A percentile compares a stretch with the other conserved stretches of the same genome.
These are phyloP conservation scores for Pseudozyma tsukubaensis DNA, from an alignment of 1,284 basidiomycete species.

Conservation along the genomic window DNA sequence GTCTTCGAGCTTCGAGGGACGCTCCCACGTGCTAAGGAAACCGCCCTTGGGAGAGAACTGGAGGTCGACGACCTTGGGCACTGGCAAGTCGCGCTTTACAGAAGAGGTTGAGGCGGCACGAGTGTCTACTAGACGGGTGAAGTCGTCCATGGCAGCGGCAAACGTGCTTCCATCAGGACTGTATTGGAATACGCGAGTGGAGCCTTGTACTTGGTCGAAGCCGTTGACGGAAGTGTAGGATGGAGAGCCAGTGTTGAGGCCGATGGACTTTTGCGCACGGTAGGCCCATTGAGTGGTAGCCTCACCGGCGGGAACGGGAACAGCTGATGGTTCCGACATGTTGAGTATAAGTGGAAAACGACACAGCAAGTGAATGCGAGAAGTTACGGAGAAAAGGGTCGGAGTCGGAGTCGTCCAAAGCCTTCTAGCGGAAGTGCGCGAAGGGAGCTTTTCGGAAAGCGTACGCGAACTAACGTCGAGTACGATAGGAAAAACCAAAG, in stretches of 20 bases:
- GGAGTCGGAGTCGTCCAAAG: background rate
- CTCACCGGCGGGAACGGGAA: conserved; percentile 34
- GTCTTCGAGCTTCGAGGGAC: conserved; percentile 81
- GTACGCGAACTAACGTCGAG: background rate
- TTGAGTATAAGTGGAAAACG: background rate
- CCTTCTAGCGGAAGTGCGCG: background rate
- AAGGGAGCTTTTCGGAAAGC: background rate
- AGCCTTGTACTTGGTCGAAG: conserved; percentile 75
- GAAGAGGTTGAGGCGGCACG: conserved; percentile 56
- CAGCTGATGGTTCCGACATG: conserved; percentile 43
- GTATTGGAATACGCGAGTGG: conserved; percentile 83
- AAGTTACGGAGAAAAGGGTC: background rate
- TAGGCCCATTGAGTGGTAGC: conserved; percentile 67
- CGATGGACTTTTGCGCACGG: conserved; percentile 92
- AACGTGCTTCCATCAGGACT: conserved; percentile 87
- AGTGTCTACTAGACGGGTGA: conserved; percentile 80
- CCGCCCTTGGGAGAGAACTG: conserved; percentile 91
- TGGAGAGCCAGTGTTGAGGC: conserved; percentile 84
- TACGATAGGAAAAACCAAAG: too few species aligned
- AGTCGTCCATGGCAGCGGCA: conserved; percentile 81
- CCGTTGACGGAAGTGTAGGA: conserved; percentile 78
- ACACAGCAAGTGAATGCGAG: conserved; percentile 31
- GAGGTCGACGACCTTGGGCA: conserved; percentile 83
- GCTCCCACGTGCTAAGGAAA: conserved; percentile 93
- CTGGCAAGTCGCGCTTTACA: conserved; percentile 58